Evolutionary conservation across 225 moss, liverwort and hornwort genomes (phyloP).

Genomic region (Polytrichum formosum): DNA sequence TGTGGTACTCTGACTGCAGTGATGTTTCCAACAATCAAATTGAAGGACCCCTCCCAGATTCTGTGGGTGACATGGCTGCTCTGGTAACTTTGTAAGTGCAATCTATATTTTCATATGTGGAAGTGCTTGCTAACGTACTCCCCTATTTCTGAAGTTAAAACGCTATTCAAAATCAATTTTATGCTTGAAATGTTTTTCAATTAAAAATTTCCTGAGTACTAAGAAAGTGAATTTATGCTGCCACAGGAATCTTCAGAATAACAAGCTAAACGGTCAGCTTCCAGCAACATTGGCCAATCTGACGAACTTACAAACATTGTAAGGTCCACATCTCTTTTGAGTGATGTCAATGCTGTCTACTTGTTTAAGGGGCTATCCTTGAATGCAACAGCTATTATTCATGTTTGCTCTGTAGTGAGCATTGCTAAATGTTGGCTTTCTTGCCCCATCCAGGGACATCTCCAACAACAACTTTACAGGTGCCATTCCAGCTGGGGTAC

Average conservation of each 20-base stretch:
- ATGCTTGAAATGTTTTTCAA: neutral
- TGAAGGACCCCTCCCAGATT: conserved; percentile 54
- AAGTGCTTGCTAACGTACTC: neutral
- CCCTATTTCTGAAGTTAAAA: neutral
- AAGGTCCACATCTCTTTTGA: conserved; percentile 3
- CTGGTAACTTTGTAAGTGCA: conserved; percentile 64
- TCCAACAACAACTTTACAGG: conserved; percentile 59
- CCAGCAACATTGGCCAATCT: conserved; percentile 56
- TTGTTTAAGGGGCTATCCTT: neutral
- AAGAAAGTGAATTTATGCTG: neutral
- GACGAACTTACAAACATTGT: conserved; percentile 45
- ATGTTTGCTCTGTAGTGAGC: neutral
- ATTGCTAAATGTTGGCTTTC: too few species aligned
- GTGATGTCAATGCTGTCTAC: neutral
- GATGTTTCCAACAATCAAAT: conserved; percentile 60
- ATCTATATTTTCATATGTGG: neutral
- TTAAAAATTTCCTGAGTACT: neutral
- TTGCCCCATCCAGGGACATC: conserved; percentile 20
- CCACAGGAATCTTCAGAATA: conserved; percentile 70
- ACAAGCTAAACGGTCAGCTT: conserved; percentile 60
- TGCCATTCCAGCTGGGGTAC: conserved; percentile 39
- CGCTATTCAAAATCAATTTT: neutral
- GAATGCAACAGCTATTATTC: neutral
- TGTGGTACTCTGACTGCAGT: conserved; percentile 28
- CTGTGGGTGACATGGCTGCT: conserved; percentile 30